Evolutionary conservation across 192 early-diverging fungal genomes (phyloP).

Genomic region (Coemansia sp.): DNA sequence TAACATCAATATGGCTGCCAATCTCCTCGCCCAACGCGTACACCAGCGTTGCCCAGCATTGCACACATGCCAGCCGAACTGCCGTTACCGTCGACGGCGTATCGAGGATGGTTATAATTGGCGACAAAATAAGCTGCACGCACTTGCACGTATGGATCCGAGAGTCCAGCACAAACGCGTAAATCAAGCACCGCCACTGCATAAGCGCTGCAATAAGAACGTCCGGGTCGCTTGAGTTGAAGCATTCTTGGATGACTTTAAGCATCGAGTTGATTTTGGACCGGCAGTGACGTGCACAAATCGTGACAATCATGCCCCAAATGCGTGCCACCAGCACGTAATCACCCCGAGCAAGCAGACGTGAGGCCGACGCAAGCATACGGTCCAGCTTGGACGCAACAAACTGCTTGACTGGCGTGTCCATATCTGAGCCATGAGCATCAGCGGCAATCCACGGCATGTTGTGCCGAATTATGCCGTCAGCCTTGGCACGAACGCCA

Average conservation of each 20-base stretch:
- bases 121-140: constrained; percentile 33
- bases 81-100: not conserved
- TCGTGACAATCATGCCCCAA: constrained; percentile 44
- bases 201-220: constrained; percentile 34
- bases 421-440: constrained; percentile 31
- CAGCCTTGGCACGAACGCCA: constrained; percentile 47
- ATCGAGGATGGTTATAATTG: constrained; percentile 22
- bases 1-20: constrained; percentile 23
- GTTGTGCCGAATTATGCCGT: constrained; percentile 38
- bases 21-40: constrained; percentile 44
- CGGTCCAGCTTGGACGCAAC: constrained; percentile 15
- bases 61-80: constrained; percentile 35
- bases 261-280: constrained; percentile 27
- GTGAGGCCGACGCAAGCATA: constrained; percentile 13
- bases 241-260: constrained; percentile 38
- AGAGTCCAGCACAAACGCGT: constrained; percentile 30
- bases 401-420: constrained; percentile 16
- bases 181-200: constrained; percentile 55
- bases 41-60: constrained; percentile 49
- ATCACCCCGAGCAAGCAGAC: constrained; percentile 25
- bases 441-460: constrained; percentile 53
- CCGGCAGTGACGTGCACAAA: constrained; percentile 36
- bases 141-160: constrained; percentile 29
- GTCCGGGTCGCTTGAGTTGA: constrained; percentile 24
- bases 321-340: constrained; percentile 29